phyloP scores from a whole-genome alignment of 1,284 basidiomycete genomes.

The Hymenochaete sp. region DNA sequence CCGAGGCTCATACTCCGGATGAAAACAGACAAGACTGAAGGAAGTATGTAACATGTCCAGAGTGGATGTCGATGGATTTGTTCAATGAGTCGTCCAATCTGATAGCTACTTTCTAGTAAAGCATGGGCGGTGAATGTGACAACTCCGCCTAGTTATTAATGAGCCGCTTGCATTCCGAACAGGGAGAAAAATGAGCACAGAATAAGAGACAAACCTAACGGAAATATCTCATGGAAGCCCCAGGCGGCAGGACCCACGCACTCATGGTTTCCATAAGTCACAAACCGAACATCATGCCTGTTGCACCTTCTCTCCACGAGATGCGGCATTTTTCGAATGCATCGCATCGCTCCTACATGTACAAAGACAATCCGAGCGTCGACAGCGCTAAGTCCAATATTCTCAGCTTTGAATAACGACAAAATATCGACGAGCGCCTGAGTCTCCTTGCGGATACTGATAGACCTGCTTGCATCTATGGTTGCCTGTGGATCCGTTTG shows the following conservation, averaged over 20 bases:
- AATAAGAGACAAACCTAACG: constrained; percentile 38
- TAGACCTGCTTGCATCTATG: constrained; percentile 28
- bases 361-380: constrained; percentile 49
- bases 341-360: constrained; percentile 47
- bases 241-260: constrained; percentile 40
- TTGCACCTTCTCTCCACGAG: constrained; percentile 39
- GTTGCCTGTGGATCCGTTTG: constrained; percentile 23
- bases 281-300: constrained; percentile 42
- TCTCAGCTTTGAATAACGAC: constrained; percentile 31
- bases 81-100: constrained; percentile 17
- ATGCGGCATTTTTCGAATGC: constrained; percentile 37
- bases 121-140: constrained; percentile 21
- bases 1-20: constrained; percentile 14
- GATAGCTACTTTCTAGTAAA: constrained; percentile 18
- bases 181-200: neutral
- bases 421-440: constrained; percentile 37
- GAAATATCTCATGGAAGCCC: constrained; percentile 55
- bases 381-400: constrained; percentile 30
- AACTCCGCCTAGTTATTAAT: constrained; percentile 18
- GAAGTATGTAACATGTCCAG: constrained; percentile 17
- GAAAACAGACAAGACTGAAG: constrained; percentile 26
- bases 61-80: constrained; percentile 11
- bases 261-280: constrained; percentile 55
- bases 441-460: constrained; percentile 35
- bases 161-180: neutral